Evolutionary conservation across 345 rosid species (phyloP).

Genomic region (Stellera chamaejasme): DNA sequence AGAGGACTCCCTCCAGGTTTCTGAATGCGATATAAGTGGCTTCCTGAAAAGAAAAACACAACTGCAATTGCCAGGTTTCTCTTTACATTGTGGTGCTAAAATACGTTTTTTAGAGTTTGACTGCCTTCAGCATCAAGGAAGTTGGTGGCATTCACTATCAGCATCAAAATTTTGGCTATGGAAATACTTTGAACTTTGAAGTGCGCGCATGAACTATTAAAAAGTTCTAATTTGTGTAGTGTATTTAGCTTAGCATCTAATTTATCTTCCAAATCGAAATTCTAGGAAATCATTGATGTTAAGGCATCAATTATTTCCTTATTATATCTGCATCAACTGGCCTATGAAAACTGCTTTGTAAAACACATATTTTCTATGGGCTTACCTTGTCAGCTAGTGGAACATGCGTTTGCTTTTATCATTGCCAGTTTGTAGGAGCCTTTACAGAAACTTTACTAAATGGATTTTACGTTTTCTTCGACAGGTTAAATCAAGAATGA

Average conservation of each 20-base stretch:
- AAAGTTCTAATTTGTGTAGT: too few species aligned
- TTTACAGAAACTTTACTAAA: conserved; percentile 5
- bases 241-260: too few species aligned
- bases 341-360: neutral
- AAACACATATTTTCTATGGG: neutral
- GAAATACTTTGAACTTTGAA: too few species aligned
- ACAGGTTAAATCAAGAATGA: conserved; percentile 98
- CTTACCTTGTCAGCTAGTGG: conserved; percentile 3
- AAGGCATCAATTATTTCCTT: neutral
- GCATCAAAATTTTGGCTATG: too few species aligned
- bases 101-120: too few species aligned
- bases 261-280: neutral
- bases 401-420: neutral
- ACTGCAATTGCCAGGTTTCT: conserved; percentile 61
- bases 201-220: too few species aligned
- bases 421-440: neutral
- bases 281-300: neutral
- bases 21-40: conserved; percentile 59
- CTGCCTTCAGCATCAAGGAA: too few species aligned
- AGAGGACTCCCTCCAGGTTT: conserved; percentile 92
- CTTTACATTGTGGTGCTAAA: too few species aligned
- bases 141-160: too few species aligned
- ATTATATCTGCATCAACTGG: neutral
- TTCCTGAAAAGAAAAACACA: conserved; percentile 69
- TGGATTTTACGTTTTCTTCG: conserved; percentile 1